Percentiles rank a stretch among this genome's conserved stretches.
These are phyloP conservation scores for Parasitella parasitica DNA, from an alignment of 371 early-diverging fungal species.

Conservation along the genomic window DNA sequence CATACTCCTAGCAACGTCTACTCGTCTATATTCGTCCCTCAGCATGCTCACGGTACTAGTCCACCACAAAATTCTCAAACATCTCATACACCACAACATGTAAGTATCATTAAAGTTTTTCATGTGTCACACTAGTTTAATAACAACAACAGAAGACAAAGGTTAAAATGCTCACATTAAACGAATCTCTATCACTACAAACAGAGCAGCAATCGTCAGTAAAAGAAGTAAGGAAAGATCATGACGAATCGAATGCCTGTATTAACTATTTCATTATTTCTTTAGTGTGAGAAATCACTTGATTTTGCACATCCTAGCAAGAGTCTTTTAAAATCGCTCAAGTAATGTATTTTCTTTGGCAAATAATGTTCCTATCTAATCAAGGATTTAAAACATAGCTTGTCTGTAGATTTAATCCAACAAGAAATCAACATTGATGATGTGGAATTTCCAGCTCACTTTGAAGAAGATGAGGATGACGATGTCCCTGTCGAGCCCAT, in stretches of 20 bases:
- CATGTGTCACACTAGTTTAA: too few species aligned
- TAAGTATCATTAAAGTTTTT: not conserved
- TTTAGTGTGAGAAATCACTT: constrained; percentile 2
- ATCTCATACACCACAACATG: not conserved
- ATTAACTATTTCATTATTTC: not conserved
- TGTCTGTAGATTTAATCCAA: constrained; percentile 7
- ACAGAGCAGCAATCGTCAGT: constrained; percentile 12
- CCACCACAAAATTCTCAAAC: not conserved
- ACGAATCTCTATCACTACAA: constrained; percentile 20
- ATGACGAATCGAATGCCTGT: not conserved
- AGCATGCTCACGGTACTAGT: not conserved
- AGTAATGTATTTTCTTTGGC: not conserved
- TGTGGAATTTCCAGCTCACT: not conserved
- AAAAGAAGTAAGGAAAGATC: constrained; percentile 6
- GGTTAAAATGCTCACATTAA: constrained; percentile 22
- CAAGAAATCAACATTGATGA: constrained; percentile 5
- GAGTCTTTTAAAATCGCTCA: constrained; percentile 6
- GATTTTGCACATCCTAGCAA: not conserved
- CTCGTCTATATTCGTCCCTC: constrained; percentile 3
- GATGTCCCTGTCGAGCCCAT: not conserved
- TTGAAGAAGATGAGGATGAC: constrained; percentile 1
- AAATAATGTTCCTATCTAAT: not conserved
- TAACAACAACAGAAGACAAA: constrained; percentile 6
- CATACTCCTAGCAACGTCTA: constrained; percentile 6
- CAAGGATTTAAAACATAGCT: constrained; percentile 2